A percentile compares a stretch with the other conserved stretches of the same genome.
phyloP scores from a whole-genome alignment of 306 rosid species.

The Sicyos edulis region DNA sequence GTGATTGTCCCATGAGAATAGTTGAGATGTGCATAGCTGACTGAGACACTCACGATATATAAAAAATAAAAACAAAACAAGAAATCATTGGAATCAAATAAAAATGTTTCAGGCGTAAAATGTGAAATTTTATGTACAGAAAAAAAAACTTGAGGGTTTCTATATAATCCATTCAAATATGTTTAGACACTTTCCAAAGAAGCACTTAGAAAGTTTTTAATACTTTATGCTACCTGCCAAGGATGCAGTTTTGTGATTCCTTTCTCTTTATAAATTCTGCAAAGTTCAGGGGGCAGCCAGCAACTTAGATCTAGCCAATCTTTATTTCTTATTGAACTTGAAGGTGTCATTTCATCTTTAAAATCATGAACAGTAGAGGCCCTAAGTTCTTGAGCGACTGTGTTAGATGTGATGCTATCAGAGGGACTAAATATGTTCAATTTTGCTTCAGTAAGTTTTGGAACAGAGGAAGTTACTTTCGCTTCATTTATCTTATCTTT shows the following conservation, averaged over 20 bases:
- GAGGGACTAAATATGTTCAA: slow-evolving; percentile 24
- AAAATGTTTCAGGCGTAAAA: not conserved
- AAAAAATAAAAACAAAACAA: too few relatives aligned
- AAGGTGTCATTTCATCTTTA: slow-evolving; percentile 55
- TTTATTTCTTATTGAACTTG: slow-evolving; percentile 44
- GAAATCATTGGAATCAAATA: not conserved
- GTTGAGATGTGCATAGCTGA: too few relatives aligned
- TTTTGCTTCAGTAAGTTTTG: slow-evolving; percentile 27
- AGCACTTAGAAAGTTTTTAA: slow-evolving; percentile 16
- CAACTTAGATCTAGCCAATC: slow-evolving; percentile 49
- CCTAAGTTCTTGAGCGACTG: slow-evolving; percentile 34
- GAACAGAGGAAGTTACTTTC: slow-evolving; percentile 30
- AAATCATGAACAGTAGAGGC: slow-evolving; percentile 31
- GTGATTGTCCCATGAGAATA: too few relatives aligned
- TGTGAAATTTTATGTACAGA: not conserved
- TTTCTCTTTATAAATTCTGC: slow-evolving; percentile 63
- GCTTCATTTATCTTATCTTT: slow-evolving; percentile 30
- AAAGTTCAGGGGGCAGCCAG: slow-evolving; percentile 89
- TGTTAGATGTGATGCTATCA: slow-evolving; percentile 34
- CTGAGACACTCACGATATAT: too few relatives aligned
- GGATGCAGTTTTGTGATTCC: slow-evolving; percentile 76
- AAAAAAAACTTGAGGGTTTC: not conserved
- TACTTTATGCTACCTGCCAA: slow-evolving; percentile 70
- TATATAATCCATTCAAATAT: not conserved
- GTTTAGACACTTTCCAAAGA: not conserved